Base-by-base conservation (phyloP, 148 eudicot genomes). In the Pouteria glomerata region DNA sequence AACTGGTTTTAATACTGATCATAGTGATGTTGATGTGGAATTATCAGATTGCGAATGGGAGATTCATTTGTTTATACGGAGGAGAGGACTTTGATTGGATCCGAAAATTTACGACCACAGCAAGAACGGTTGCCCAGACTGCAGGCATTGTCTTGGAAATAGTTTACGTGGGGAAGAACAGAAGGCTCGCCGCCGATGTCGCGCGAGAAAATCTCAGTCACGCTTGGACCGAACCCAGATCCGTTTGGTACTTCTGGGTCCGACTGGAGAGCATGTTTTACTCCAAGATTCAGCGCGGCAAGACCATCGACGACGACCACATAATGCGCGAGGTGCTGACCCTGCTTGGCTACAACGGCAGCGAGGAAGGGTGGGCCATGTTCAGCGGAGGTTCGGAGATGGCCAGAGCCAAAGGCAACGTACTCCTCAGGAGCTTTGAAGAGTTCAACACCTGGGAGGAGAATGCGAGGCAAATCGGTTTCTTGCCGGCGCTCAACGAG, bases 51-150 rank as follows among this genome's bases (percentile, higher is more conserved):
- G 18, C 31, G 10, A 79, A 81, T 62, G 85, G 79, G 10, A 86
- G 79, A 68, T 77, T 63, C 80, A 82, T 91, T 3, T 91, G 96
- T 76, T 78, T 95, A 72, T 91, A 85, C 27, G 98, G 98, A 81
- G 98, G 98, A 26, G 93, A 88, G 35, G 83, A 91, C 77, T 59
- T 82, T 0, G 90, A 87, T 0, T 95, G 98, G 98, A 81, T 91
- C 65, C 66, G 75, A 5, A 65, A 34, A 14, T 95, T 95, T 69
- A 87, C 90, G 3, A 7, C 1, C 0, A 65, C 18, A 8, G 86
- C 92, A 19, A 81, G 77, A 69, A 15, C 51, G 6, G 84, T 85
- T 3, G 89, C 90, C 7, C 4, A 0, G 1, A 30, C 52, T 11
- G 85, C 83, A 61, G 72, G 72, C 15, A 82, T 91, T 41, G 12